phyloP scores from a whole-genome alignment of 768 basidiomycete genomes.

The Suillus cothurnatus region DNA sequence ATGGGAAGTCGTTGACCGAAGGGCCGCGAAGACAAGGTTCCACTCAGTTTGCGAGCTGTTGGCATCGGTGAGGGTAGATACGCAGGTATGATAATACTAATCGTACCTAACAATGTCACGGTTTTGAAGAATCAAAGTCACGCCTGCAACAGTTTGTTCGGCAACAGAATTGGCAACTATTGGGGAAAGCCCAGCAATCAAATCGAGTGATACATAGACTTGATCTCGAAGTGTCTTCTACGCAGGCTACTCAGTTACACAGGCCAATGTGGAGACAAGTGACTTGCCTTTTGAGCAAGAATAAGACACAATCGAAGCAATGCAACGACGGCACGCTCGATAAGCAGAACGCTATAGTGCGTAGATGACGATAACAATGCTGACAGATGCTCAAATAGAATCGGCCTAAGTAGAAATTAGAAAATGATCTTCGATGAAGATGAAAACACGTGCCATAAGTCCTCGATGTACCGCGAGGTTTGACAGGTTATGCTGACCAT shows the following conservation, averaged over 20 bases:
- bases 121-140: slow-evolving; percentile 79
- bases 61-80: slow-evolving; percentile 14
- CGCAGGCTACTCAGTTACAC: background rate
- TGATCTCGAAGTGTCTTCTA: slow-evolving; percentile 89
- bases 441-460: slow-evolving; percentile 71
- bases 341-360: slow-evolving; percentile 87
- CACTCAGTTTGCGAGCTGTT: slow-evolving; percentile 90
- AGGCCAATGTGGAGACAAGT: background rate
- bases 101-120: slow-evolving; percentile 62
- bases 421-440: background rate
- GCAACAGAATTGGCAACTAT: slow-evolving; percentile 80
- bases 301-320: slow-evolving; percentile 83
- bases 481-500: slow-evolving; percentile 90
- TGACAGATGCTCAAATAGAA: slow-evolving; percentile 92
- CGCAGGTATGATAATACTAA: background rate
- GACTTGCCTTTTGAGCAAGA: slow-evolving; percentile 72
- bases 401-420: slow-evolving; percentile 65
- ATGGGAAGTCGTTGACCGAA: slow-evolving; percentile 83
- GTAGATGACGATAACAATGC: slow-evolving; percentile 73
- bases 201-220: slow-evolving; percentile 91
- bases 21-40: slow-evolving; percentile 87
- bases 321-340: slow-evolving; percentile 92
- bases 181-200: slow-evolving; percentile 79
- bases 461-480: slow-evolving; percentile 76
- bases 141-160: slow-evolving; percentile 88